Evolutionary conservation across 2,329 filamentous ascomycete genomes (phyloP), one percentile per base, ranked within the genome.

Genomic region (Hyphodiscus sp.): DNA sequence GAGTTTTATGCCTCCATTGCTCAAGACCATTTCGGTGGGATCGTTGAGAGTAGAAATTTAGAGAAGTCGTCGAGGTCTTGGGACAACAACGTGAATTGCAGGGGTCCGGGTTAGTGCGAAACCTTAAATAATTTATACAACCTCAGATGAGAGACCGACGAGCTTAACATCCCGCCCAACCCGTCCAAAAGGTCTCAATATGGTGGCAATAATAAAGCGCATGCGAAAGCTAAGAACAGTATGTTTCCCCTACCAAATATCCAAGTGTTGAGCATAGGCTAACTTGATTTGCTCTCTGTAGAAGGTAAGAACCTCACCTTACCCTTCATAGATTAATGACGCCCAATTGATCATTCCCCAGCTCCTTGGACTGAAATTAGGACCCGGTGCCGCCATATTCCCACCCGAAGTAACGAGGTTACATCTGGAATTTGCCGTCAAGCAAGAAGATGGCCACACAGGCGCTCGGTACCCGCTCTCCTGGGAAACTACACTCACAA

Each of bases 371-470:
- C 76, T 97, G 71, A 83, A 86, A 68, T 77, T 87, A 68, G 94
- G 92, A 55, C 85, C 88, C 29, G 94, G 92, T 53, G 91, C 94
- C 44, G 86, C 89, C 19, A 75, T 89, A 61, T 77, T 99, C 20
- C 90, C 92, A 0, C 77, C 83, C 29, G 82, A 89, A 66, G 81
- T 95, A 51, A 83, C 85, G 45, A 79, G 82, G 67, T 85, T 94
- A 74, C 83, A 89, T 68, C 71, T 94, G 72, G 81, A 88, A 64
- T 91, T 91, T 68, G 82, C 83, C 48, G 67, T 69, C 46, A 78
- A 74, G 60, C 74, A 82, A 54, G 74, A 82, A 45, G 78, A 80
- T 49, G 88, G 87, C 45, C 86, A 92, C 70, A 78, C 83, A 68
- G 88, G 89, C 47, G 78, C 87, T 54, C 83, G 81, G 88, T 91